A percentile compares a stretch with the other conserved stretches of the same genome.
Evolutionary conservation across 371 early-diverging fungal genomes (phyloP).

Genomic region (Synchytrium microbalum): DNA sequence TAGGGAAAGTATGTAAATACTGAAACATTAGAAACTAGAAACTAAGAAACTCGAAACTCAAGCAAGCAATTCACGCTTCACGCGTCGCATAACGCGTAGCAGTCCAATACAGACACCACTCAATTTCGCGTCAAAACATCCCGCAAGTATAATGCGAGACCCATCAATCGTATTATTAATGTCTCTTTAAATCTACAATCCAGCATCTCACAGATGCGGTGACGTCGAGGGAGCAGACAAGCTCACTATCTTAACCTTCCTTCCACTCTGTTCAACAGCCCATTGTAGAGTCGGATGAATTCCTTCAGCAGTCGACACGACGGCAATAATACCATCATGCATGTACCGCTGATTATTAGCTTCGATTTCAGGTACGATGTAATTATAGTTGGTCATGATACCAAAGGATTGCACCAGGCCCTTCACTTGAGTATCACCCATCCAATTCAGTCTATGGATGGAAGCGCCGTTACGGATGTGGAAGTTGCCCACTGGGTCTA

Average conservation of each 20-base stretch:
- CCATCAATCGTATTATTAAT: no score
- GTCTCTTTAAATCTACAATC: no score
- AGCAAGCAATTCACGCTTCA: no score
- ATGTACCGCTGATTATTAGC: slow-evolving; percentile 65
- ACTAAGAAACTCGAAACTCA: no score
- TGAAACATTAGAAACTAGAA: no score
- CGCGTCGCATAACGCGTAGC: no score
- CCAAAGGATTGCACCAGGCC: slow-evolving; percentile 32
- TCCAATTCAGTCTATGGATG: slow-evolving; percentile 74
- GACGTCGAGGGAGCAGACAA: background rate
- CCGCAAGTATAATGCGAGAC: no score
- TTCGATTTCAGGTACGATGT: slow-evolving; percentile 54
- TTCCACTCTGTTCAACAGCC: background rate
- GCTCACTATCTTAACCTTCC: background rate
- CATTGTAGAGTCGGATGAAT: background rate
- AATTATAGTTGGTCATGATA: slow-evolving; percentile 84
- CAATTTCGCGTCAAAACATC: no score
- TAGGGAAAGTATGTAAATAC: no score
- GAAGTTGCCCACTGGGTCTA: slow-evolving; percentile 82
- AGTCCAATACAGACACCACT: no score
- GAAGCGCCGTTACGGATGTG: slow-evolving; percentile 85
- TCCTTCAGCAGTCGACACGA: background rate
- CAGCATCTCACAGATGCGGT: background rate
- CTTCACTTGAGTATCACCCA: slow-evolving; percentile 61
- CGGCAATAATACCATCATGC: slow-evolving; percentile 49